phyloP scores from a whole-genome alignment of 2,329 filamentous ascomycete genomes.

The Metarhizium robertsii region DNA sequence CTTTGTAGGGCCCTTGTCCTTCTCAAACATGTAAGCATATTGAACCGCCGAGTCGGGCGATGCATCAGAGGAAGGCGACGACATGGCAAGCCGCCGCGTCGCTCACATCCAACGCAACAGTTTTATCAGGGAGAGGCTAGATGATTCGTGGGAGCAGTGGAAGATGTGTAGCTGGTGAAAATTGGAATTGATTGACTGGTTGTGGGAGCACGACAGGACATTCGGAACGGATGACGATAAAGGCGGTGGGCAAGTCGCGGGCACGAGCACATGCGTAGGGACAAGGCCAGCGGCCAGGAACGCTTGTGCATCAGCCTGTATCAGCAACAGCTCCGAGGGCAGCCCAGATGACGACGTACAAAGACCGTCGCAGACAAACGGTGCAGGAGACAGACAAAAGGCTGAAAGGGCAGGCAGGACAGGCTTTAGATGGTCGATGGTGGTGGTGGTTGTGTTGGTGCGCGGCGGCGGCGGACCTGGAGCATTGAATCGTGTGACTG shows the following conservation, averaged over 20 bases:
- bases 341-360: background rate
- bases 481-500: background rate
- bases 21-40: slow-evolving; percentile 61
- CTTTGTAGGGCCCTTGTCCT: slow-evolving; percentile 57
- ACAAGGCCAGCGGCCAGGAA: background rate
- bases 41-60: slow-evolving; percentile 18
- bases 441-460: background rate
- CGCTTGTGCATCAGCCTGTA: background rate
- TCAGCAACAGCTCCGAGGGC: background rate
- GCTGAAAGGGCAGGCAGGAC: background rate
- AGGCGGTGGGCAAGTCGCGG: background rate
- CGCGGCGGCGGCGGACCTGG: background rate
- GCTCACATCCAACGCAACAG: slow-evolving; percentile 6
- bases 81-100: slow-evolving; percentile 8
- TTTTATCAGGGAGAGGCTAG: background rate
- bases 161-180: background rate
- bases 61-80: slow-evolving; percentile 14
- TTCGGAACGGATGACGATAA: background rate
- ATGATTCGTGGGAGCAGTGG: background rate
- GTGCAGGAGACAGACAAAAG: background rate
- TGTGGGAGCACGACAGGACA: slow-evolving; percentile 2
- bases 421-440: too few relatives aligned
- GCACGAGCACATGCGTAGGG: background rate
- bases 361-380: background rate
- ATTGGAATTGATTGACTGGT: background rate